These are phyloP conservation scores for Phaseolus coccineus DNA, from an alignment of 331 rosid genomes.

Conservation along the genomic window DNA sequence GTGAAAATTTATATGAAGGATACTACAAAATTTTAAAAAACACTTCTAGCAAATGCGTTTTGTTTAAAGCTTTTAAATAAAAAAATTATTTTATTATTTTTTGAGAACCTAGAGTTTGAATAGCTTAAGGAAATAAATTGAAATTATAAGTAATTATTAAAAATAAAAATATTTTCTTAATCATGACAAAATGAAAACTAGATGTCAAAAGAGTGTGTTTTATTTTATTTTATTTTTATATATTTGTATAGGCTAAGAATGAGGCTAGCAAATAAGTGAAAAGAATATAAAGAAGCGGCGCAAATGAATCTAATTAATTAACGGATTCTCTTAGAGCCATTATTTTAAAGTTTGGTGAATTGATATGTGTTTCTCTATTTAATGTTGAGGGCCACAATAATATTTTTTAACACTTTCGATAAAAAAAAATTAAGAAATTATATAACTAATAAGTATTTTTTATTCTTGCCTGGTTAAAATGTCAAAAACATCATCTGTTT, in stretches of 20 bases:
- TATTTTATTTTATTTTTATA: background rate
- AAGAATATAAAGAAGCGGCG: constrained; percentile 13
- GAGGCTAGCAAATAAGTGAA: background rate
- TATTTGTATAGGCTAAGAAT: background rate
- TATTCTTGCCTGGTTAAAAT: too few species aligned
- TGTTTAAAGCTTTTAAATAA: background rate
- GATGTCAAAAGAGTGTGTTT: background rate
- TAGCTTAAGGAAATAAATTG: background rate
- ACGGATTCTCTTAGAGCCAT: background rate
- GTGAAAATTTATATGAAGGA: too few species aligned
- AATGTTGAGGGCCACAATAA: background rate
- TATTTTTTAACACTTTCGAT: too few species aligned
- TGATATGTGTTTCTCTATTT: background rate
- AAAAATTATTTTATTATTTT: background rate
- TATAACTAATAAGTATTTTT: background rate
- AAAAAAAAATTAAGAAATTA: too few species aligned
- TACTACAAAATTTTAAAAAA: too few species aligned
- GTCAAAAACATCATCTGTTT: too few species aligned
- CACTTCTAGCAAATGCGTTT: background rate
- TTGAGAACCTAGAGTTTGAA: background rate
- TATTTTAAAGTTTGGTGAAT: background rate
- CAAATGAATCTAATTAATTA: constrained; percentile 33
- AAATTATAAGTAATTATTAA: too few species aligned
- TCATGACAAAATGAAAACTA: too few species aligned
- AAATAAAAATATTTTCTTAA: too few species aligned